Evolutionary conservation across 2,329 filamentous ascomycete genomes (phyloP).

Genomic region (Lanzia echinophila): DNA sequence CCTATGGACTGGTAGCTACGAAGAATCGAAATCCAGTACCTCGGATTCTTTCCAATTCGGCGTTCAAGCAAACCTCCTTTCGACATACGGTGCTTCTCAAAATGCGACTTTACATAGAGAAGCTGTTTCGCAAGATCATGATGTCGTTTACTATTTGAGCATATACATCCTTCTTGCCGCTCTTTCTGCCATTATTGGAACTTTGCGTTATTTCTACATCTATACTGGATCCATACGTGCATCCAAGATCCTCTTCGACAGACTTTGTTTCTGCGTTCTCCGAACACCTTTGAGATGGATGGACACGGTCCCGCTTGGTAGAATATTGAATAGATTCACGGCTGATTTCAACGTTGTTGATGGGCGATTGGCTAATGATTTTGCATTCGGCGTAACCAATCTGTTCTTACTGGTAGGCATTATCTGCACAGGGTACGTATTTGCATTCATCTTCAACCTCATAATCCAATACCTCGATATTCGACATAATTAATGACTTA

Average conservation of each 20-base stretch:
- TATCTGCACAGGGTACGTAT: slow-evolving; percentile 49
- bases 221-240: slow-evolving; percentile 61
- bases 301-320: slow-evolving; percentile 70
- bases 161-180: slow-evolving; percentile 60
- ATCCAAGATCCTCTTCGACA: slow-evolving; percentile 61
- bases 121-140: neutral
- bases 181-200: slow-evolving; percentile 50
- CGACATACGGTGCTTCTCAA: neutral
- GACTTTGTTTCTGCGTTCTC: slow-evolving; percentile 59
- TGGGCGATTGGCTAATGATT: slow-evolving; percentile 55
- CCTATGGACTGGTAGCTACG: slow-evolving; percentile 50
- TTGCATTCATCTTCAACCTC: slow-evolving; percentile 51
- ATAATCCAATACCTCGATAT: no score
- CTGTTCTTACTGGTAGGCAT: slow-evolving; percentile 58
- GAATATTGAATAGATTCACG: slow-evolving; percentile 72
- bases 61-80: slow-evolving; percentile 28
- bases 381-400: slow-evolving; percentile 55
- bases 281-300: slow-evolving; percentile 72
- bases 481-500: no score
- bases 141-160: slow-evolving; percentile 56
- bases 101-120: slow-evolving; percentile 1
- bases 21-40: slow-evolving; percentile 28
- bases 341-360: slow-evolving; percentile 72
- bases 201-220: slow-evolving; percentile 55
- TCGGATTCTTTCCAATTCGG: slow-evolving; percentile 33